These are phyloP conservation scores for Rusavskia elegans DNA, from an alignment of 495 filamentous ascomycete species.

Conservation along the genomic window DNA sequence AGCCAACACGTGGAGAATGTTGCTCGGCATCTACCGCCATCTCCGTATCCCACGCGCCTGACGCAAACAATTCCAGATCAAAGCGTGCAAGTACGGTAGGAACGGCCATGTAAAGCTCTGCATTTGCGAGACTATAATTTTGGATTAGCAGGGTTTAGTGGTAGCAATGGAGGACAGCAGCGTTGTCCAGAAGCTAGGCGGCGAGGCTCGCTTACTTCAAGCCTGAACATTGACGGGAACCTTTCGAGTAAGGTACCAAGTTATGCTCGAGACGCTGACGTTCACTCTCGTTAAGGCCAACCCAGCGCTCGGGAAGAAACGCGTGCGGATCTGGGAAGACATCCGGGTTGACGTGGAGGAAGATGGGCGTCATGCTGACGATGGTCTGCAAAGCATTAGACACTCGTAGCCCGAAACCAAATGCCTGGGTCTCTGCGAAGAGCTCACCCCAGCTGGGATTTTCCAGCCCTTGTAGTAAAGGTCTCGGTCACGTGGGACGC, in stretches of 20 bases:
- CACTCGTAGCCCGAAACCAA: no score
- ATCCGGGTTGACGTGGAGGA: constrained; percentile 15
- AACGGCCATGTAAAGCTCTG: constrained; percentile 24
- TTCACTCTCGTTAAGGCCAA: background rate
- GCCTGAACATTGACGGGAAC: constrained; percentile 7
- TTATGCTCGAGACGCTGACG: constrained; percentile 3
- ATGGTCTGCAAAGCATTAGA: constrained; percentile 15
- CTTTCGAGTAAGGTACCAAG: constrained; percentile 8
- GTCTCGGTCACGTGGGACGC: constrained; percentile 9
- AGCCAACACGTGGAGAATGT: constrained; percentile 3
- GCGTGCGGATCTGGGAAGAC: constrained; percentile 19
- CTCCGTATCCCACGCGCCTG: constrained; percentile 6
- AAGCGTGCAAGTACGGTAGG: constrained; percentile 23
- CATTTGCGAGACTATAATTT: constrained; percentile 21
- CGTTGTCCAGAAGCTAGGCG: background rate
- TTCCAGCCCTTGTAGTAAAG: constrained; percentile 9
- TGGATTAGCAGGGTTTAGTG: background rate
- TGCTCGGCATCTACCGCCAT: constrained; percentile 6
- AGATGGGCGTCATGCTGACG: constrained; percentile 20
- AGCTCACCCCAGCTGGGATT: constrained; percentile 14
- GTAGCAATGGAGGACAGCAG: background rate
- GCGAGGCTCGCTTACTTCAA: constrained; percentile 6
- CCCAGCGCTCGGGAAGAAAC: constrained; percentile 30
- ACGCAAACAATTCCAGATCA: constrained; percentile 22
- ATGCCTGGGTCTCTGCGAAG: no score